Evolutionary conservation across 2,329 filamentous ascomycete genomes (phyloP).

Genomic region (Botrytis medusae): DNA sequence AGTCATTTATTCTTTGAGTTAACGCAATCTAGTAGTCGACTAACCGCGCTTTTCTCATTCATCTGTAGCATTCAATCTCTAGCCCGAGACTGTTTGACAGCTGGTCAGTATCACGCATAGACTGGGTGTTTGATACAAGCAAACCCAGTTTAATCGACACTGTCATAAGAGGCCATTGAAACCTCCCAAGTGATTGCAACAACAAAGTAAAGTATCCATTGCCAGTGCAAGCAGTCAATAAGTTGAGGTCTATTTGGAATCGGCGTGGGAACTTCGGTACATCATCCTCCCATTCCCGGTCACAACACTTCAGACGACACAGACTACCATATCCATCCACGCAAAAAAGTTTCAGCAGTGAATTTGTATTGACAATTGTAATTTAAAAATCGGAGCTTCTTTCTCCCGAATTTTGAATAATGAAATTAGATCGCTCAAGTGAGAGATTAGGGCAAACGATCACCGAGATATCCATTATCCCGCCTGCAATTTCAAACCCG

Average conservation of each 20-base stretch:
- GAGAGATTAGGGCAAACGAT: not conserved
- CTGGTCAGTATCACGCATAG: not conserved
- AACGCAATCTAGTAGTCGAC: not conserved
- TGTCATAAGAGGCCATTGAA: not conserved
- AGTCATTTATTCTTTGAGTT: not conserved
- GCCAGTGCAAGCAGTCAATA: not conserved
- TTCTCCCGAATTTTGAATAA: not conserved
- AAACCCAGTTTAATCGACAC: not conserved
- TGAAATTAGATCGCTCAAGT: not conserved
- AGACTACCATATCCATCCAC: not conserved
- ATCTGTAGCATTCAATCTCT: not conserved
- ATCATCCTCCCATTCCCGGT: not conserved
- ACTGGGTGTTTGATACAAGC: not conserved
- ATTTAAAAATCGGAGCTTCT: not conserved
- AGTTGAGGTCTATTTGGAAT: not conserved
- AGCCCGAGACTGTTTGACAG: not conserved
- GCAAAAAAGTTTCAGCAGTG: not conserved
- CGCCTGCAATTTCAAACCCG: not conserved
- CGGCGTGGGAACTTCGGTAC: not conserved
- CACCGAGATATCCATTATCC: not conserved
- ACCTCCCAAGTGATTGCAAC: not conserved
- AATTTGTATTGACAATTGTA: not conserved
- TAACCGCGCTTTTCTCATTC: not conserved
- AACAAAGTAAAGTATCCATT: not conserved
- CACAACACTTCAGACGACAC: not conserved